Percentiles rank a stretch among this genome's conserved stretches.
Evolutionary conservation across 2,329 filamentous ascomycete species (phyloP).

Genomic region (Fusarium continuum): DNA sequence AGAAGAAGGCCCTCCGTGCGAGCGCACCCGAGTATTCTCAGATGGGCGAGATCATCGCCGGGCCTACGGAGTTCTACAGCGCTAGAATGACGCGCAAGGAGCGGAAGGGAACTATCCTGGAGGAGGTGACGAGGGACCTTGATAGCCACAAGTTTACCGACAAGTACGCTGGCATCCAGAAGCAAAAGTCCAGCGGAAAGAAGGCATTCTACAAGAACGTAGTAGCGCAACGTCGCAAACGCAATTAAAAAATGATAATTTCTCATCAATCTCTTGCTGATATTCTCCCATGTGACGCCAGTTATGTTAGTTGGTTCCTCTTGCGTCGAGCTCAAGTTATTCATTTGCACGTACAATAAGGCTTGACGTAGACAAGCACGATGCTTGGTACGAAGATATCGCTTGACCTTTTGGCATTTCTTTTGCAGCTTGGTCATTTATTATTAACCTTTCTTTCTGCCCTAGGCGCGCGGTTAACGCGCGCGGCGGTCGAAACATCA

Average conservation of each 20-base stretch:
- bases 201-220: slow-evolving; percentile 89
- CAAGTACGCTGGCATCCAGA: slow-evolving; percentile 89
- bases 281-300: background rate
- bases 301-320: too few relatives aligned
- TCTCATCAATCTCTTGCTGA: background rate
- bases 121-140: slow-evolving; percentile 72
- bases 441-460: too few relatives aligned
- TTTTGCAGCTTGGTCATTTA: too few relatives aligned
- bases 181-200: slow-evolving; percentile 84
- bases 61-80: slow-evolving; percentile 87
- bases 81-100: slow-evolving; percentile 86
- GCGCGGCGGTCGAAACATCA: background rate
- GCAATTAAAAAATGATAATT: slow-evolving; percentile 30
- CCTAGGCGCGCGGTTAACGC: slow-evolving; percentile 27
- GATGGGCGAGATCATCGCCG: slow-evolving; percentile 87
- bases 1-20: slow-evolving; percentile 85
- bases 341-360: too few relatives aligned
- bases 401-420: too few relatives aligned
- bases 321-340: too few relatives aligned
- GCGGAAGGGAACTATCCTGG: slow-evolving; percentile 84
- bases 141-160: slow-evolving; percentile 77
- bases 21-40: slow-evolving; percentile 80
- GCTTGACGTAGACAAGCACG: too few relatives aligned
- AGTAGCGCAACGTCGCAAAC: slow-evolving; percentile 56
- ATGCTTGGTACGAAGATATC: too few relatives aligned